These are phyloP conservation scores for Suhomyces ambrosiae DNA, from an alignment of 1,139 yeast genomes.

Conservation along the genomic window DNA sequence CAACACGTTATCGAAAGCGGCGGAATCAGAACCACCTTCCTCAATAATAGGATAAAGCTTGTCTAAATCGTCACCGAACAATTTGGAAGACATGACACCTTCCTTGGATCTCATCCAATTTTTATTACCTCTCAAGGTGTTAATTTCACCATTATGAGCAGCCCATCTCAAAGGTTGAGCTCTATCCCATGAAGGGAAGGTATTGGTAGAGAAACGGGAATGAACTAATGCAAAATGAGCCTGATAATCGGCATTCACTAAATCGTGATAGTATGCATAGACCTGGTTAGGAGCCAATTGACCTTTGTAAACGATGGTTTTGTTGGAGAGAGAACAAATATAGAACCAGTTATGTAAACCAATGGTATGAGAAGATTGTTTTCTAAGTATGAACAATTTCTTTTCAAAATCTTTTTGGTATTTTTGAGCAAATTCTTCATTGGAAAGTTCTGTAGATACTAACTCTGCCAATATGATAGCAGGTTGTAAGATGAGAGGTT, in stretches of 20 bases:
- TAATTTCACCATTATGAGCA: conserved; percentile 98
- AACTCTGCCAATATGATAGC: conserved; percentile 68
- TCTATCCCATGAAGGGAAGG: conserved; percentile 99
- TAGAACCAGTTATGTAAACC: conserved; percentile 97
- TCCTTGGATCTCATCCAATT: conserved; percentile 99
- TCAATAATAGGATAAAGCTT: conserved; percentile 92
- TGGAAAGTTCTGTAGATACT: conserved; percentile 44
- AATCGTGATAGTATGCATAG: conserved; percentile 89
- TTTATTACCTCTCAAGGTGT: conserved; percentile 94
- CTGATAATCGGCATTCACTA: conserved; percentile 88
- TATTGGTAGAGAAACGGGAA: conserved; percentile 95
- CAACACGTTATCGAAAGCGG: conserved; percentile 93
- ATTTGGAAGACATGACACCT: conserved; percentile 87
- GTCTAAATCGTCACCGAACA: conserved; percentile 91
- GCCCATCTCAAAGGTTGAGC: conserved; percentile 98
- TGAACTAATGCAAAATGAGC: conserved; percentile 96
- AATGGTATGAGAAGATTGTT: conserved; percentile 85
- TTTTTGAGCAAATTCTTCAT: conserved; percentile 56
- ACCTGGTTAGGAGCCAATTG: conserved; percentile 97
- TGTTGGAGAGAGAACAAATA: conserved; percentile 87
- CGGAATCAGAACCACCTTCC: conserved; percentile 99
- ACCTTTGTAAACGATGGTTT: conserved; percentile 94
- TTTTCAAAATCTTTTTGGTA: conserved; percentile 75
- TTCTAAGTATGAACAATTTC: conserved; percentile 81
- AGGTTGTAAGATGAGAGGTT: conserved; percentile 90